A percentile compares a stretch with the other conserved stretches of the same genome.
phyloP scores from a whole-genome alignment of 2,329 filamentous ascomycete genomes.

The Alternaria sp. region DNA sequence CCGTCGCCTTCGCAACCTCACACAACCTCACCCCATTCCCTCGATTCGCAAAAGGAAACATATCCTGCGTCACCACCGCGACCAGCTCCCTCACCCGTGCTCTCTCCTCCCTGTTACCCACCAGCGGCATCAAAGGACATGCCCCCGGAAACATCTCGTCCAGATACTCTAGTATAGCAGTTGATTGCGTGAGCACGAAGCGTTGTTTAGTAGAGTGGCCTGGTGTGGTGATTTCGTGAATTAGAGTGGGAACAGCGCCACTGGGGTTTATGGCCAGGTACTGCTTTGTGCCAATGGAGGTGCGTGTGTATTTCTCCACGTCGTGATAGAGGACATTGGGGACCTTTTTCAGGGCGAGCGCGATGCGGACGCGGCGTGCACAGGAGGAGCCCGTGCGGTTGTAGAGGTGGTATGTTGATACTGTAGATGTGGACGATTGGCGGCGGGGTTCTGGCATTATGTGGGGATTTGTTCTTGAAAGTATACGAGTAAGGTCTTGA shows the following conservation, averaged over 20 bases:
- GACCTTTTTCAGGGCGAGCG: conserved; percentile 59
- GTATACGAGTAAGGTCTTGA: too few species aligned
- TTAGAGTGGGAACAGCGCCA: conserved; percentile 4
- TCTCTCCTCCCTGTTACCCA: conserved; percentile 48
- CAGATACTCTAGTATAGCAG: background rate
- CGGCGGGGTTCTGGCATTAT: background rate
- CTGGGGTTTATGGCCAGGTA: conserved; percentile 62
- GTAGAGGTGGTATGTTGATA: conserved; percentile 53
- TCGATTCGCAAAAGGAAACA: conserved; percentile 67
- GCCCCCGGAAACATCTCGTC: background rate
- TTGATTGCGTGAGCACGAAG: background rate
- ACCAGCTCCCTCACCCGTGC: conserved; percentile 62
- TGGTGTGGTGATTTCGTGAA: conserved; percentile 58
- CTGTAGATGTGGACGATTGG: background rate
- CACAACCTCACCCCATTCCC: conserved; percentile 59
- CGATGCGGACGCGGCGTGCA: conserved; percentile 66
- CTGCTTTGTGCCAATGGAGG: conserved; percentile 56
- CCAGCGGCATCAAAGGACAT: conserved; percentile 42
- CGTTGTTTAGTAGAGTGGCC: background rate
- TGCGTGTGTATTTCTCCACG: conserved; percentile 56
- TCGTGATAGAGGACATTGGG: conserved; percentile 57
- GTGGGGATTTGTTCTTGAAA: background rate
- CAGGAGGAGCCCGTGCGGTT: conserved; percentile 69
- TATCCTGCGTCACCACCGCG: conserved; percentile 62
- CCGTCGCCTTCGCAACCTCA: conserved; percentile 45